These are phyloP conservation scores for Stephanodiscus triporus DNA, from an alignment of 108 stramenopile species.

Conservation along the genomic window DNA sequence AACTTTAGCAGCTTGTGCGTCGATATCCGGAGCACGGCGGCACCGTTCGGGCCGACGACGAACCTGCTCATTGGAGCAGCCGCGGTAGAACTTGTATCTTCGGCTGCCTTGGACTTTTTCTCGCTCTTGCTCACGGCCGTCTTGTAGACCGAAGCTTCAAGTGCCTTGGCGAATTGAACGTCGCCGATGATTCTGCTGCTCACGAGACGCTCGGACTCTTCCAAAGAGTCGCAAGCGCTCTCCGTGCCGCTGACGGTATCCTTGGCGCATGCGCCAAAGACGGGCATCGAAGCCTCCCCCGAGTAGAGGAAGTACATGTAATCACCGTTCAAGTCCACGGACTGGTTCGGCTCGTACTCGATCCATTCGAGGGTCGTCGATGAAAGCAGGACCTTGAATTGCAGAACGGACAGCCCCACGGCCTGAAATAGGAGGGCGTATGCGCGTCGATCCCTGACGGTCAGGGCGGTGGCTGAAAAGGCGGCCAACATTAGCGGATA, in stretches of 20 bases:
- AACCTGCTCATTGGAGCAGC: neutral
- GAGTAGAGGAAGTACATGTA: conserved; percentile 48
- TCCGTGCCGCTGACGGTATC: neutral
- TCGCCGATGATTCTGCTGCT: conserved; percentile 45
- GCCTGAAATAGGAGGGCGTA: conserved; percentile 29
- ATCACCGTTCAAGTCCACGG: conserved; percentile 29
- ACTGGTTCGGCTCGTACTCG: conserved; percentile 16
- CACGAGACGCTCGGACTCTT: neutral
- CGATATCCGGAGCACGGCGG: conserved; percentile 39
- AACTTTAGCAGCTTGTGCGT: conserved; percentile 38
- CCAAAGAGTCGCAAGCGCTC: neutral
- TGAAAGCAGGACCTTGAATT: conserved; percentile 46
- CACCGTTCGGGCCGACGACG: conserved; percentile 30
- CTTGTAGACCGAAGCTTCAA: conserved; percentile 28
- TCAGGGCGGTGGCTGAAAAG: conserved; percentile 15
- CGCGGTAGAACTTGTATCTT: neutral
- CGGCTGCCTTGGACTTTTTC: neutral
- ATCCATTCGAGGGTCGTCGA: conserved; percentile 43
- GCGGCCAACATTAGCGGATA: conserved; percentile 25
- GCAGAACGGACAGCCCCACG: conserved; percentile 42
- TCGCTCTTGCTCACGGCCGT: neutral
- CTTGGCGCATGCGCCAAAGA: too few species aligned
- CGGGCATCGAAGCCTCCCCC: conserved; percentile 25
- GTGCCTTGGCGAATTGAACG: conserved; percentile 32
- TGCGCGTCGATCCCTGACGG: conserved; percentile 44